Evolutionary conservation across 2,329 filamentous ascomycete species (phyloP), one percentile per base, ranked within the genome.

Genomic region (Colletotrichum lindemuthianum): DNA sequence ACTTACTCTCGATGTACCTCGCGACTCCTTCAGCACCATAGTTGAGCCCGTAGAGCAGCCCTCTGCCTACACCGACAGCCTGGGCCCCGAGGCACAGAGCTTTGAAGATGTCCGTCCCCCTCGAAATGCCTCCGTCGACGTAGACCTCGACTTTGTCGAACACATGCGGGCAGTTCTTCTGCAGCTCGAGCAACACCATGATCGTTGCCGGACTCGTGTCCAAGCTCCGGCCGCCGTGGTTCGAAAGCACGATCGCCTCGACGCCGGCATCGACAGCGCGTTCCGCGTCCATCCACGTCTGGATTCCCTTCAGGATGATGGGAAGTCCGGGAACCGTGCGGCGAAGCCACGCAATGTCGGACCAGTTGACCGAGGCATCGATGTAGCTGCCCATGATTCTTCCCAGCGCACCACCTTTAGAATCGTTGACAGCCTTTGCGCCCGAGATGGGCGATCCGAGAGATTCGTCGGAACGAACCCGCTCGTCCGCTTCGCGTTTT

Each of bases 251-350:
- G 51, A 93, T 90, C 0, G 87, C 90, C 68, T 92, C 86, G 3
- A 86, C 84, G 0, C 88, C 89, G 11, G 82, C 71, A 55, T 89
- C 82, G 40, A 88, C 81, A 2, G 87, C 87, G 68, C 79, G 81
- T 56, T 81, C 78, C 12, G 90, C 90, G 73, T 93, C 90, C 44
- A 81, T 79, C 0, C 86, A 84, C 12, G 84, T 86, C 77, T 92
- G 89, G n/a, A 93, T 85, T 0, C 90, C 90, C 74, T 92, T 93
- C 33, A 92, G 52, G 68, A 89, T 77, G 79, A 92, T 69, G 71
- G 88, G 78, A 8, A 87, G 80, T 0, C 82, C 82, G 1, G 76
- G 81, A 37, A 86, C 83, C 61, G 79, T 76, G 73, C 79, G 82
- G 78, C 88, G 85, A 24, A 92, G 72, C 88, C 89, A 92, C 5